Evolutionary conservation across 1,139 yeast genomes (phyloP), one percentile per base, ranked within the genome.

Genomic region (Pichia sp.): DNA sequence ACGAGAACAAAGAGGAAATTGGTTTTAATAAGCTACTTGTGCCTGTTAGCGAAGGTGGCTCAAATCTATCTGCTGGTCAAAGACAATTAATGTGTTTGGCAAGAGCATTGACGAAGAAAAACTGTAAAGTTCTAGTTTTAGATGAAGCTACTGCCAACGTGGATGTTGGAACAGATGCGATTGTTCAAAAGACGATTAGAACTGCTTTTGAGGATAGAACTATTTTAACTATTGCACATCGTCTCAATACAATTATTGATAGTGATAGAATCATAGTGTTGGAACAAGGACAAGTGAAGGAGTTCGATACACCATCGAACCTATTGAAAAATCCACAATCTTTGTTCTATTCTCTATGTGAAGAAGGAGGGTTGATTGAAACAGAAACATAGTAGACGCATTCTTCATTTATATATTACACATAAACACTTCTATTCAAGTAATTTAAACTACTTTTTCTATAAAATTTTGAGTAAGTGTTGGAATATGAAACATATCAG

Each of bases 131-230:
- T 36, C 69, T 88, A 48, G 85, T 88, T 8, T 68, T 89, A 52
- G 98, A 91, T 61, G 98, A 91, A 64, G 97, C 97, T 12, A 89
- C 97, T 4, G 96, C 97, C 2, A 95, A 96, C 2, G 96, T 91
- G 39, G 98, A 91, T 62, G 96, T 88, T 25, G 94, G 88, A 57
- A 91, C 98, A 1, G 98, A 91, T 61, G 68, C 80, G 52, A 73
- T 88, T 35, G 71, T 89, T 40, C 97, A 89, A 64, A 79, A 81
- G 54, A 89, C 96, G 0, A 89, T 89, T 43, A 74, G 96, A 60
- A 65, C 71, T 4, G 95, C 86, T 45, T 89, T 89, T 61, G 77
- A 79, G 53, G 86, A 88, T 50, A 76, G 95, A 59, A 89, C 97
- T 0, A 88, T 91, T 56, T 68, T 91, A 53, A 89, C 97, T 3